Conservation (phyloP, 768 basidiomycete genomes). For the Kondoa malvinella region DNA sequence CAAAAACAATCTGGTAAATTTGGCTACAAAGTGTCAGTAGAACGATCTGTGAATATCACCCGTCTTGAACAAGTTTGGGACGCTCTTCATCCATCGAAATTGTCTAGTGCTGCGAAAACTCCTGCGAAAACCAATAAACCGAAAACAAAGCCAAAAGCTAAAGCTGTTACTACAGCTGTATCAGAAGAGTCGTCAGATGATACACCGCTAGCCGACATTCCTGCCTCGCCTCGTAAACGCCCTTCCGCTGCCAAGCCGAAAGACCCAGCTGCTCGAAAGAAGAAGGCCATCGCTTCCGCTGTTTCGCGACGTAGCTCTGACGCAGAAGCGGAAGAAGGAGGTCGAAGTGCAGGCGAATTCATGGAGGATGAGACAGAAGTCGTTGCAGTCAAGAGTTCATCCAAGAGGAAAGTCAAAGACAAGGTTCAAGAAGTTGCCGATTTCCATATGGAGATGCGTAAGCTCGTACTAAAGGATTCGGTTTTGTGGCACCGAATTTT, state of each 20-base stretch:
- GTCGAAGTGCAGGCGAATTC: too few species aligned
- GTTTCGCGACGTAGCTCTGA: too few species aligned
- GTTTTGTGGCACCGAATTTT: not conserved
- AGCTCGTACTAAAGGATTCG: not conserved
- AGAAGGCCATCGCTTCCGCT: not conserved
- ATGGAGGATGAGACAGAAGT: too few species aligned
- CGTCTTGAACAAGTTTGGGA: not conserved
- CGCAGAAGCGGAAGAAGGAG: not conserved
- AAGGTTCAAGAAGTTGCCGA: not conserved
- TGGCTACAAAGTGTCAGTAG: not conserved
- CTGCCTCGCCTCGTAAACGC: not conserved
- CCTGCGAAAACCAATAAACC: not conserved
- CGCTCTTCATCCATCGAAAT: not conserved
- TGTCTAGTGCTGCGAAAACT: not conserved
- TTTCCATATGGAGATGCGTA: not conserved
- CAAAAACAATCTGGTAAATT: not conserved
- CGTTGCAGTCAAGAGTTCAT: not conserved
- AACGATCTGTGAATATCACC: not conserved
- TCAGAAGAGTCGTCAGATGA: not conserved
- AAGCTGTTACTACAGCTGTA: not conserved
- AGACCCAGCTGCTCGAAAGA: not conserved
- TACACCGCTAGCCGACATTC: not conserved
- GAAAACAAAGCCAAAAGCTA: not conserved
- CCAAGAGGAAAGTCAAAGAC: not conserved
- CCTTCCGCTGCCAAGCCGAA: not conserved